Evolutionary conservation across 2,329 filamentous ascomycete species (phyloP), one percentile per base, ranked within the genome.

Genomic region (Fragosphaeria purpurea): DNA sequence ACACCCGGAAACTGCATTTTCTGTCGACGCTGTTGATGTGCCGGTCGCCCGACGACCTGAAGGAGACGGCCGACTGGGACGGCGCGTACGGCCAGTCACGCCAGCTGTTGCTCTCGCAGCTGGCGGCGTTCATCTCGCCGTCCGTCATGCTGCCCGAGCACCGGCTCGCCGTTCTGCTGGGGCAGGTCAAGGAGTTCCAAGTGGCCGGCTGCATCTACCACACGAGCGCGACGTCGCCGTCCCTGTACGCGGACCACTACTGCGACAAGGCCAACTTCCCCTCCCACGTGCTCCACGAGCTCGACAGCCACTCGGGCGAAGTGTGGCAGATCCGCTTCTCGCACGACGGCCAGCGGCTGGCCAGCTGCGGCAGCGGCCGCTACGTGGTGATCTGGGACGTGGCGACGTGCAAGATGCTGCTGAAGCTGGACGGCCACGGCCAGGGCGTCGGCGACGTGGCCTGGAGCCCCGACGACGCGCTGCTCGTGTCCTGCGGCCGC

Each of bases 121-220:
- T 97, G 37, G 95, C 90, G 31, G 88, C 86, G 72, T 95, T 82
- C 51, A 95, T 98, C 64, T 95, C 93, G 1, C 91, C 93, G 0
- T 93, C 89, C 4, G 87, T 95, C 43, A 97, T 98, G 90, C 85
- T 98, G 50, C 93, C 93, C 1, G 88, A 95, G 62, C 87, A 93
- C 64, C 83, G 93, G 6, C 73, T 98, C 43, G 88, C 88, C 2
- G 77, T 82, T 37, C 72, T 98, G 12, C 71, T 98, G 48, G 77
- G 90, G 51, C 83, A 94, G 57, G 82, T 95, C 39, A 95, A 96
- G 63, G 77, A 84, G 54, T 80, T 76, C 55, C 91, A 96, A 68
- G 86, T 96, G 52, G 79, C 83, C 47, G 80, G 79, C 34, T 98
- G 93, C 63, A 70, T 90, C 40, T 97, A 90, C 65, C 93, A 98